Evolutionary conservation across 2,329 filamentous ascomycete genomes (phyloP).

Genomic region (Colletotrichum zoysiae): DNA sequence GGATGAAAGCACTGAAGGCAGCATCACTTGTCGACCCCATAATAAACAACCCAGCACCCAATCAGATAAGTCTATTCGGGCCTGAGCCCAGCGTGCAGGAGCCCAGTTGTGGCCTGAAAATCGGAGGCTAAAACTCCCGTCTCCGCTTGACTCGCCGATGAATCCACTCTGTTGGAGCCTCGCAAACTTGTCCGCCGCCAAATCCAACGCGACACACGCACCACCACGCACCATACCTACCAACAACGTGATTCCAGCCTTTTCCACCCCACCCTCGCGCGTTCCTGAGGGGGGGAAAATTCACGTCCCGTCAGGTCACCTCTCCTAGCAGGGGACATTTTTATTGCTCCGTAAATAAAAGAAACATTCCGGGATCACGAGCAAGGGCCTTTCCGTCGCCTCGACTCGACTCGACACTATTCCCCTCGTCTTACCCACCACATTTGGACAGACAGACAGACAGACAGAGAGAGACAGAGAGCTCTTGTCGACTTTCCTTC

Average conservation of each 20-base stretch:
- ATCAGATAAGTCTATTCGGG: background rate
- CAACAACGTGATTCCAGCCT: constrained; percentile 39
- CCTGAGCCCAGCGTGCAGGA: constrained; percentile 3
- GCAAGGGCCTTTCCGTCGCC: constrained; percentile 27
- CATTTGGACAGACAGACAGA: constrained; percentile 1
- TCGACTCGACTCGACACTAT: constrained; percentile 26
- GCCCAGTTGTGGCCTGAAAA: constrained; percentile 20
- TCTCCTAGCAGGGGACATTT: constrained; percentile 23
- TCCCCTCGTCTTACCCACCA: constrained; percentile 21
- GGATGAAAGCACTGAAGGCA: background rate
- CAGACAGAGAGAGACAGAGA: constrained; percentile 17
- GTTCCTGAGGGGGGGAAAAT: constrained; percentile 20
- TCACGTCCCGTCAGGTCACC: constrained; percentile 23
- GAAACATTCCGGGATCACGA: constrained; percentile 40
- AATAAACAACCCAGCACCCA: background rate
- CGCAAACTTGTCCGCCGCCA: constrained; percentile 34
- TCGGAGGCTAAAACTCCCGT: constrained; percentile 41
- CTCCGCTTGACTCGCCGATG: constrained; percentile 36
- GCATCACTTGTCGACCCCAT: background rate
- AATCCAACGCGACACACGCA: constrained; percentile 31
- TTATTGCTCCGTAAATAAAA: constrained; percentile 27
- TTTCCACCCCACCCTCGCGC: constrained; percentile 39
- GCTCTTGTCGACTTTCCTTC: constrained; percentile 25
- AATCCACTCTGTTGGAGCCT: constrained; percentile 12
- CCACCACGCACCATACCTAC: constrained; percentile 22